These are phyloP conservation scores for Petunia hybrid DNA, from an alignment of 305 asterid genomes.

Conservation along the genomic window DNA sequence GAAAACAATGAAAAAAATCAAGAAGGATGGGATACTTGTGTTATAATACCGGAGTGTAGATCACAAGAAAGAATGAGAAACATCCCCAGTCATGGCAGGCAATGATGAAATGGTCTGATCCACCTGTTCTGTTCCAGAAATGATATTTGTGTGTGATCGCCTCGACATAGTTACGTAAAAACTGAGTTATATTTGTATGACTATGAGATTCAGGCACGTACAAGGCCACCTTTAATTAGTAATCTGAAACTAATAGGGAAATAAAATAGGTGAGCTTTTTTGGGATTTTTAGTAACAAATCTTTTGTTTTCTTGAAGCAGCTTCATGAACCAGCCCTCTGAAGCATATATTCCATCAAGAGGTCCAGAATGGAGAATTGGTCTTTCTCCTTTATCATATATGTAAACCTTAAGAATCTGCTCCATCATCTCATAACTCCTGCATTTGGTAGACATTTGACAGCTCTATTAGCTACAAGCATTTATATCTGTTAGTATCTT, in stretches of 20 bases:
- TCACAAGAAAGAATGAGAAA: background rate
- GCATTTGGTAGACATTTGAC: constrained; percentile 34
- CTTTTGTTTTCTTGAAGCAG: too few relatives aligned
- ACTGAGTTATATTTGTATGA: constrained; percentile 50
- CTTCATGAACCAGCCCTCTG: too few relatives aligned
- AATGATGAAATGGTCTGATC: constrained; percentile 85
- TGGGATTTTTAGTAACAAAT: constrained; percentile 44
- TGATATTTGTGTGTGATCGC: constrained; percentile 46
- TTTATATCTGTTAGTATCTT: too few relatives aligned
- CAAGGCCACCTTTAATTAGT: constrained; percentile 54
- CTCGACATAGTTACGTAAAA: constrained; percentile 52
- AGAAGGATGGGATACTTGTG: too few relatives aligned
- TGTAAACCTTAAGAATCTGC: constrained; percentile 74
- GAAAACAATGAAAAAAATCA: too few relatives aligned
- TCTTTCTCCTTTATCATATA: constrained; percentile 70
- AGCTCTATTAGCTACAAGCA: too few relatives aligned
- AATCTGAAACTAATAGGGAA: constrained; percentile 75
- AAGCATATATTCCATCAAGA: constrained; percentile 39
- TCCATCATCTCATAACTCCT: constrained; percentile 96
- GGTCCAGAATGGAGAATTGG: constrained; percentile 81
- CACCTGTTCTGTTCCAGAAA: constrained; percentile 85
- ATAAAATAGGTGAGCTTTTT: constrained; percentile 79
- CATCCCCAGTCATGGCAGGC: constrained; percentile 97
- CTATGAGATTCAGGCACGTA: constrained; percentile 70
- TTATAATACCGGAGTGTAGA: too few relatives aligned